Base-by-base conservation (phyloP, 208 protist species). In the Crithidia fasciculata region DNA sequence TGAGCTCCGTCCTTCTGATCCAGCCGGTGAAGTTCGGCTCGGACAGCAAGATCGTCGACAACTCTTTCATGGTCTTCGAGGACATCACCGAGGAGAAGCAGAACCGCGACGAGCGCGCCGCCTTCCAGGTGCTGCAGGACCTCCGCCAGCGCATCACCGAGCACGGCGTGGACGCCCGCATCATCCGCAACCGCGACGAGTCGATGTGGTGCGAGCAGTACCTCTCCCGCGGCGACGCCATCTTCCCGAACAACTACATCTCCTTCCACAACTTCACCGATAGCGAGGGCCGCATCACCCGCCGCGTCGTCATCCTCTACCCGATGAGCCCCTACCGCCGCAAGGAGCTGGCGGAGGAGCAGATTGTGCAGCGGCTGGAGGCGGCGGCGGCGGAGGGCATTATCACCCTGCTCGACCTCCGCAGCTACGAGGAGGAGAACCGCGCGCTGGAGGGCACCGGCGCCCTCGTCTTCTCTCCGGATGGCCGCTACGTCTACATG, bases 251-350 rank as follows among this genome's bases (percentile, higher is more conserved):
- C 76, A 85, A 95, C 73, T 84, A 76, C 73, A 81, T 95, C 52
- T 91, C 86, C 54, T 85, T 92, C 43, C 91, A 95, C 78, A 84
- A 91, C 81, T 93, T 92, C 80, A 92, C 87, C 49, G 80, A 89
- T 71, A 63, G 58, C 12, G 69, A 82, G 54, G 86, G 87, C 37
- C 72, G 80, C 53, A 86, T 93, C 44, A 79, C 59, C 13, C 86
- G 88, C 18, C 88, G 90, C 58, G n/a, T 93, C 10, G 74, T 91
- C 55, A 78, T 95, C 18, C 76, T 93, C 28, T 95, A 95, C 78
- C 91, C 91, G 16, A 93, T 95, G 88, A 90, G 78, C 65, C 78
- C 69, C n/a, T 80, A 63, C 74, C 91, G 88, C 62, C 79, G 80
- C 16, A 86, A 79, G 54, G 91, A 95, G 75, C 59, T 92, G 8